Evolutionary conservation across 768 basidiomycete genomes (phyloP).

Genomic region (Agaricus subrufescens): DNA sequence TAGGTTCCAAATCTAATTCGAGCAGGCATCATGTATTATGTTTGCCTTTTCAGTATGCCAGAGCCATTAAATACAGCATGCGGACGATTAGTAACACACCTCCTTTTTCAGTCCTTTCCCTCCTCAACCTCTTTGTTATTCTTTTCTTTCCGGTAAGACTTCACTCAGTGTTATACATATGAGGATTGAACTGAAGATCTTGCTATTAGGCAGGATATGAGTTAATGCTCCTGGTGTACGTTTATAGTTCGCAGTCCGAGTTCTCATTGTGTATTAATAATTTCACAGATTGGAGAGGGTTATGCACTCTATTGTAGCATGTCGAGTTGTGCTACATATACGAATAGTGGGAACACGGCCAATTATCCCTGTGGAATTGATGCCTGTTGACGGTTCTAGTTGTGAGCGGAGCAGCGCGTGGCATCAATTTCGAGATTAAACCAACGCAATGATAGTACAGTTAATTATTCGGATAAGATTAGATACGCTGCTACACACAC

Average conservation of each 20-base stretch:
- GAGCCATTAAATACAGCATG: too few relatives aligned
- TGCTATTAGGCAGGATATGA: neutral
- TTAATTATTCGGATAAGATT: too few relatives aligned
- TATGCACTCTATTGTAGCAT: constrained; percentile 1
- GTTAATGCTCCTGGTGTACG: neutral
- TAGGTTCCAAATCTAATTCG: neutral
- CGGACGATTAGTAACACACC: neutral
- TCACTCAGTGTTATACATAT: neutral
- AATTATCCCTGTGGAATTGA: too few relatives aligned
- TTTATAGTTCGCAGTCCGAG: neutral
- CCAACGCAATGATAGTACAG: too few relatives aligned
- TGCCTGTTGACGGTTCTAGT: too few relatives aligned
- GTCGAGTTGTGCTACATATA: constrained; percentile 5
- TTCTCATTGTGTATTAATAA: neutral
- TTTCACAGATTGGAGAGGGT: neutral
- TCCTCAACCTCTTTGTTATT: neutral
- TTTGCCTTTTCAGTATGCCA: neutral
- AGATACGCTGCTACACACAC: too few relatives aligned
- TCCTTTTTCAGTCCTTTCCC: neutral
- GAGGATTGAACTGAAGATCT: neutral
- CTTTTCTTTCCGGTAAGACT: neutral
- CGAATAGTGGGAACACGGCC: neutral
- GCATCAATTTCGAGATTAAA: too few relatives aligned
- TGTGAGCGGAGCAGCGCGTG: too few relatives aligned
- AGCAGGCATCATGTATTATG: constrained; percentile 3